phyloP scores from a whole-genome alignment of 2,329 filamentous ascomycete genomes.

The Exophiala sp. region DNA sequence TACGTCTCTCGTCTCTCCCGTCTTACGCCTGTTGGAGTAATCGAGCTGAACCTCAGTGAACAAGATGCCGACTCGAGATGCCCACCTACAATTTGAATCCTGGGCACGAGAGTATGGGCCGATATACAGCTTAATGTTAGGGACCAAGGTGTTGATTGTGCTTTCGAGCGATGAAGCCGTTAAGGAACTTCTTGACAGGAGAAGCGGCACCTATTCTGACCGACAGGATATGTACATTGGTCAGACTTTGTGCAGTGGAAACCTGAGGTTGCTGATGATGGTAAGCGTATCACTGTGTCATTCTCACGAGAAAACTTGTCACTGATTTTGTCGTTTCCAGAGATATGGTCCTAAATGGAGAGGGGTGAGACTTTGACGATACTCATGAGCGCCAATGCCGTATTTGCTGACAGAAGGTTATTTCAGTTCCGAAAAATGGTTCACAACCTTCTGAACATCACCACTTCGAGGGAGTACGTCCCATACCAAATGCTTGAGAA shows the following conservation, averaged over 20 bases:
- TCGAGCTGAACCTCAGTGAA: not conserved
- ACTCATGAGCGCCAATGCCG: not conserved
- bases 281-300: not conserved
- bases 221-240: constrained; percentile 46
- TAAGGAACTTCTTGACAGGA: constrained; percentile 52
- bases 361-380: not conserved
- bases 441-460: constrained; percentile 49
- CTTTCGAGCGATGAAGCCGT: constrained; percentile 45
- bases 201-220: constrained; percentile 49
- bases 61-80: constrained; percentile 42
- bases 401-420: too few relatives aligned
- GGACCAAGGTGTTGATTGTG: constrained; percentile 47
- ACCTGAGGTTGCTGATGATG: constrained; percentile 33
- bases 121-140: constrained; percentile 51
- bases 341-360: constrained; percentile 32
- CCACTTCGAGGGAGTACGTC: constrained; percentile 47
- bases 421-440: constrained; percentile 33
- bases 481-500: constrained; percentile 56
- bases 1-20: not conserved
- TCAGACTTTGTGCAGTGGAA: constrained; percentile 32
- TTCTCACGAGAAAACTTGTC: not conserved
- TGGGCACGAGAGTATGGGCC: constrained; percentile 54
- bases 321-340: not conserved
- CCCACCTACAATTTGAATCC: constrained; percentile 47
- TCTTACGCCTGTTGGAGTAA: not conserved